Evolutionary conservation across 176 grass and related monocot genomes (phyloP).

Genomic region (Raddia distichophylla): DNA sequence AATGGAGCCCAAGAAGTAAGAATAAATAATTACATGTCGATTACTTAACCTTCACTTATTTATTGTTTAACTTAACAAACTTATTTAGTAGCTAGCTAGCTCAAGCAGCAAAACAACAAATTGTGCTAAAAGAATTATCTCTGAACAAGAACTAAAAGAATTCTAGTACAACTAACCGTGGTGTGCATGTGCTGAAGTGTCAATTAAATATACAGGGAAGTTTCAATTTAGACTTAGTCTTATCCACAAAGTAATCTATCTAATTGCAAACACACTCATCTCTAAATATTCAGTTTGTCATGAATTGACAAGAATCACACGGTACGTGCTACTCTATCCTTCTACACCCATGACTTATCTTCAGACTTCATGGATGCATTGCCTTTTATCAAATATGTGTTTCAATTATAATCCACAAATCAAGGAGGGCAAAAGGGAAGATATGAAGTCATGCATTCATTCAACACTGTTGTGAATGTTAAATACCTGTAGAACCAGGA

Average conservation of each 20-base stretch:
- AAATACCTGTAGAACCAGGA: constrained; percentile 25
- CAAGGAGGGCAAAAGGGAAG: not conserved
- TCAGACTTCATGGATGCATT: not conserved
- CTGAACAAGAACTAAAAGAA: no score
- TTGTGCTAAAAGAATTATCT: no score
- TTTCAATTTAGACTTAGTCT: constrained; percentile 29
- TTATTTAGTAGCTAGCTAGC: no score
- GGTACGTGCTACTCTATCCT: not conserved
- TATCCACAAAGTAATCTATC: constrained; percentile 20
- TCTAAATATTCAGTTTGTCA: constrained; percentile 27
- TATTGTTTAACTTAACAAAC: no score
- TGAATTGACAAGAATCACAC: constrained; percentile 33
- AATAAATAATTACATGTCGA: no score
- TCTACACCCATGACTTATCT: constrained; percentile 13
- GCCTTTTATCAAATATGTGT: not conserved
- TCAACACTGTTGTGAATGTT: no score
- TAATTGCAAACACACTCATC: constrained; percentile 9
- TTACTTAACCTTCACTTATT: no score
- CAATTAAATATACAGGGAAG: not conserved
- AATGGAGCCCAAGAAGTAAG: no score
- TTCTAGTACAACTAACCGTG: no score
- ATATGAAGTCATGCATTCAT: not conserved
- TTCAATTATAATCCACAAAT: not conserved
- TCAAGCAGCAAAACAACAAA: no score
- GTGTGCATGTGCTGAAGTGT: no score